Evolutionary conservation across 1,284 basidiomycete species (phyloP).

Genomic region (Phellinidium pouzarii): DNA sequence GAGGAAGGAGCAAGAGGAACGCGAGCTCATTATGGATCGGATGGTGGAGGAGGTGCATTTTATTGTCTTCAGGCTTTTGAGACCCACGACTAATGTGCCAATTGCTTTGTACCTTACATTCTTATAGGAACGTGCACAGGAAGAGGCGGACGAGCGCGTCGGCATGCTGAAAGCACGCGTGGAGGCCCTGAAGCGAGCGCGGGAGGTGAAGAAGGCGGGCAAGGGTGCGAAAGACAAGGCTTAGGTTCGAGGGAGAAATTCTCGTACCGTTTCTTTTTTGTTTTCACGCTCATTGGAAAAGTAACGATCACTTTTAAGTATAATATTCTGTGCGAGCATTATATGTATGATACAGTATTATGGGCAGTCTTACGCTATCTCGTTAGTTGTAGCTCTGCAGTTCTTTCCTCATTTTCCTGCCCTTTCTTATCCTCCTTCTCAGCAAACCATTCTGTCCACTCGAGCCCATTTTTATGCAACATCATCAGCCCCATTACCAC

Average conservation of each 20-base stretch:
- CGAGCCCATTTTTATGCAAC: conserved; percentile 81
- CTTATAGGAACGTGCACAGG: conserved; percentile 60
- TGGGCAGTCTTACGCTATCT: neutral
- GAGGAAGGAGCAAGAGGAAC: conserved; percentile 58
- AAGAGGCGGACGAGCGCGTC: conserved; percentile 76
- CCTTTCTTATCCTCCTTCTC: conserved; percentile 23
- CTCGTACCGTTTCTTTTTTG: neutral
- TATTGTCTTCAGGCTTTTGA: neutral
- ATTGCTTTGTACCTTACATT: neutral
- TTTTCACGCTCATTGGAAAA: neutral
- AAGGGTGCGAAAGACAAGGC: conserved; percentile 24
- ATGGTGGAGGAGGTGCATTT: conserved; percentile 52
- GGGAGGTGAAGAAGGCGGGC: conserved; percentile 35
- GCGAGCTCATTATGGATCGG: conserved; percentile 76
- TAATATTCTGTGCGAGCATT: neutral
- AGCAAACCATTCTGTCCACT: conserved; percentile 59
- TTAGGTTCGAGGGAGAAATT: neutral
- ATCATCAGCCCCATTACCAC: conserved; percentile 90
- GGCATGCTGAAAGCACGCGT: conserved; percentile 54
- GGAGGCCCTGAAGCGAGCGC: conserved; percentile 51
- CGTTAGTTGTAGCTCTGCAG: neutral
- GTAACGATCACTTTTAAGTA: neutral
- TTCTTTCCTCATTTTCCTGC: neutral
- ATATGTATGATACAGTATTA: conserved; percentile 1
- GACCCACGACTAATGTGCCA: neutral